Evolutionary conservation across 306 rosid species (phyloP).

Genomic region (Castanospermum australe): DNA sequence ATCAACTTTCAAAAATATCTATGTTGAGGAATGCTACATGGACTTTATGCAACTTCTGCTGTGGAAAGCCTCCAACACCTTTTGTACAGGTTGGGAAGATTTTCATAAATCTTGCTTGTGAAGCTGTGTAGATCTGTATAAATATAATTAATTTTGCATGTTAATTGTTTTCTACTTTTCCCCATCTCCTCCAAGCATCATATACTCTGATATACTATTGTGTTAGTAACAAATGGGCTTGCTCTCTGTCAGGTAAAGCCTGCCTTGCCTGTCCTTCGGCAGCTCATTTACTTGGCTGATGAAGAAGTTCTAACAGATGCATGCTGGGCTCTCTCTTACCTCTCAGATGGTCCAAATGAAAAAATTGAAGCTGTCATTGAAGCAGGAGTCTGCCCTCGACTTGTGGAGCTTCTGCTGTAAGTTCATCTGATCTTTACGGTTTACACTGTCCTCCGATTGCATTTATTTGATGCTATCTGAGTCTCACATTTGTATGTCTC

Average conservation of each 20-base stretch:
- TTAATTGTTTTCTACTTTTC: too few species aligned
- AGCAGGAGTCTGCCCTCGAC: constrained; percentile 54
- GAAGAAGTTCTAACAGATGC: constrained; percentile 65
- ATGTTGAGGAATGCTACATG: constrained; percentile 68
- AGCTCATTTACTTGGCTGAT: constrained; percentile 51
- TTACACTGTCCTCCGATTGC: background rate
- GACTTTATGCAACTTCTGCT: constrained; percentile 61
- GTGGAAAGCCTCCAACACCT: constrained; percentile 64
- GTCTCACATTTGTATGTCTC: background rate
- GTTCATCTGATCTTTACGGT: constrained; percentile 5
- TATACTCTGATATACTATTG: background rate
- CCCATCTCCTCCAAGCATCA: too few species aligned
- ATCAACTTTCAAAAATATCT: constrained; percentile 57
- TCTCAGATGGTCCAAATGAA: constrained; percentile 62
- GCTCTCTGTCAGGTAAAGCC: constrained; percentile 57
- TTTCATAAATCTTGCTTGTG: too few species aligned
- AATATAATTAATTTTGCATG: too few species aligned
- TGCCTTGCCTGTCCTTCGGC: constrained; percentile 55
- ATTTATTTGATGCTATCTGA: background rate
- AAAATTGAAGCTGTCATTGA: constrained; percentile 68
- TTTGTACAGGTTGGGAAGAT: constrained; percentile 51
- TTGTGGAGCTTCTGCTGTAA: constrained; percentile 62
- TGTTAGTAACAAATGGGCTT: background rate
- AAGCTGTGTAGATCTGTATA: too few species aligned
- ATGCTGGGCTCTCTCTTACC: constrained; percentile 70